A percentile compares a stretch with the other conserved stretches of the same genome.
Evolutionary conservation across 1,284 basidiomycete genomes (phyloP).

Genomic region (Moniliophthora roreri): DNA sequence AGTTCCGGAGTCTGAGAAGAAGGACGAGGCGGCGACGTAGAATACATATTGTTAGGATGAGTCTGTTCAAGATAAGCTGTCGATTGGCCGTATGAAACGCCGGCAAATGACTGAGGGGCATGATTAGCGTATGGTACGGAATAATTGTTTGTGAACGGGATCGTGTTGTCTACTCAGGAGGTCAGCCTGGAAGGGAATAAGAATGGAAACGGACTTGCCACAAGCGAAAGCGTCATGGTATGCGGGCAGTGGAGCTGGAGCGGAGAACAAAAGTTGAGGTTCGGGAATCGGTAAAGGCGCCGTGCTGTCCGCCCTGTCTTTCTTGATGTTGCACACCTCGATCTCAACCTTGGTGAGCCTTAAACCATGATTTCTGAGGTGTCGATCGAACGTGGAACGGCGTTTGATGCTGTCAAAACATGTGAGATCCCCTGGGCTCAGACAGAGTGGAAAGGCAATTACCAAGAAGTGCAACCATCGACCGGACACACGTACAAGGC

Average conservation of each 20-base stretch:
- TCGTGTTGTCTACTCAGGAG: neutral
- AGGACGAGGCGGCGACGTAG: neutral
- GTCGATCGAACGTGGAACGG: conserved; percentile 50
- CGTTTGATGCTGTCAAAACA: conserved; percentile 54
- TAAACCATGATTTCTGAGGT: conserved; percentile 50
- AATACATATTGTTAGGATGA: conserved; percentile 2
- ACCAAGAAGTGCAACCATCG: conserved; percentile 47
- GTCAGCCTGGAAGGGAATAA: neutral
- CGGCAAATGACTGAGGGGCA: neutral
- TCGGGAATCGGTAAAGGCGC: neutral
- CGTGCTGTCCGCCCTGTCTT: neutral
- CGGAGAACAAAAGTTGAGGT: neutral
- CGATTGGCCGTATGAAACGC: neutral
- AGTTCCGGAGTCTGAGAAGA: neutral
- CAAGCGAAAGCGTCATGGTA: neutral
- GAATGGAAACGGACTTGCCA: too few relatives aligned
- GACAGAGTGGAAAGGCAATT: conserved; percentile 15
- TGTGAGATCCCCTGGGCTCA: too few relatives aligned
- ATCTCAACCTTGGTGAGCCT: conserved; percentile 22
- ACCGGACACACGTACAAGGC: conserved; percentile 45
- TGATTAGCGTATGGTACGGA: neutral
- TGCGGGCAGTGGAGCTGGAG: neutral
- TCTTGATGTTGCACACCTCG: neutral
- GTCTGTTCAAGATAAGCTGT: neutral
- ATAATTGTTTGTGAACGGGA: neutral